phyloP scores from a whole-genome alignment of 306 rosid genomes.

The Chamaecrista fasciculata region DNA sequence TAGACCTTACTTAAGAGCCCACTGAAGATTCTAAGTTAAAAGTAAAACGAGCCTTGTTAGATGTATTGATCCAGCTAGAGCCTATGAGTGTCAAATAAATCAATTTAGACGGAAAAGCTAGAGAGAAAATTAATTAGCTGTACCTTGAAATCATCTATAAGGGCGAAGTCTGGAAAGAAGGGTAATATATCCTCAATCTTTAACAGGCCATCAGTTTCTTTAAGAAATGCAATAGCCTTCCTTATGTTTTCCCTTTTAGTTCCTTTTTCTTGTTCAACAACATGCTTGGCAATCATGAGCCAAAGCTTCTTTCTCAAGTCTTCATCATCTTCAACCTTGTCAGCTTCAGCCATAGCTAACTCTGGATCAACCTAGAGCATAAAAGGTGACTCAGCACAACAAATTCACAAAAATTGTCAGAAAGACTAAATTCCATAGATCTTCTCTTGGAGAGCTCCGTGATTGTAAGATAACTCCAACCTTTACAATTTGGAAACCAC shows the following conservation, averaged over 20 bases:
- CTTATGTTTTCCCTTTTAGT: conserved; percentile 96
- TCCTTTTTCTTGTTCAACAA: conserved; percentile 92
- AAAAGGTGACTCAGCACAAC: conserved; percentile 24
- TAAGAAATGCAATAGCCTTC: conserved; percentile 96
- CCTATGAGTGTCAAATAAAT: conserved; percentile 5
- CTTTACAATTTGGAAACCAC: conserved; percentile 14
- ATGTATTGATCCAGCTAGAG: not conserved
- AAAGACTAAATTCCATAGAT: conserved; percentile 26
- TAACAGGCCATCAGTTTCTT: conserved; percentile 94
- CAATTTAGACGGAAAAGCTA: conserved; percentile 22
- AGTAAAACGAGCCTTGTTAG: not conserved
- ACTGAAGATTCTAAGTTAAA: not conserved
- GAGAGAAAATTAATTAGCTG: conserved; percentile 4
- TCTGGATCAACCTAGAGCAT: conserved; percentile 83
- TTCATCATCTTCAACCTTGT: conserved; percentile 95
- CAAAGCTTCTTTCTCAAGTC: conserved; percentile 98
- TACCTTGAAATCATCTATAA: conserved; percentile 98
- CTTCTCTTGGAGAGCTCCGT: conserved; percentile 12
- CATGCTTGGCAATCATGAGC: conserved; percentile 98
- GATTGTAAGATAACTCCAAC: conserved; percentile 17
- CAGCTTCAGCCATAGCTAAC: conserved; percentile 99
- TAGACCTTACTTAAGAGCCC: not conserved
- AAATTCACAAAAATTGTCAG: not conserved
- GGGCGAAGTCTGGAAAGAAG: conserved; percentile 95
- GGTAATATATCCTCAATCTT: conserved; percentile 96